Base-by-base conservation (phyloP, 768 basidiomycete genomes). In the Podaxis pistillaris region DNA sequence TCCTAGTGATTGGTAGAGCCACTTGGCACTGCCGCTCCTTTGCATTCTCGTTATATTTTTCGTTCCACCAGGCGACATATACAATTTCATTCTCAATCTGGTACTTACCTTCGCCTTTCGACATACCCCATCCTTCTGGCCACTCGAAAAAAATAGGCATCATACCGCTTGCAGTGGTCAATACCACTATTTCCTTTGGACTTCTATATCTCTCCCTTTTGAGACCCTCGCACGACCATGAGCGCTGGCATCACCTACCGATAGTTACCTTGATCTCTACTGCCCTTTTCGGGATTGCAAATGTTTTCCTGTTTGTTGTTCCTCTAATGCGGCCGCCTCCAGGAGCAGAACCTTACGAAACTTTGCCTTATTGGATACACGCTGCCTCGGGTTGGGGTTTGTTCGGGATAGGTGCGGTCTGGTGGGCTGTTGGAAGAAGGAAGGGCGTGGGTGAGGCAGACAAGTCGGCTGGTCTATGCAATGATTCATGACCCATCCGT, bases 51-150 rank as follows among this genome's bases (percentile, higher is more conserved):
- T 72, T 4, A 74, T 77, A 56, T 68, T 76, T 56, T 67, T 66
- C 24, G 68, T 75, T 0, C 86, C 87, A 0, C 77, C 85, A 0
- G 87, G 87, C 2, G 87, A 88, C 60, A 84, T 85, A 0, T 89
- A 86, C 69, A 78, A 79, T 53, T 85, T 89, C 69, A 75, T 83
- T 33, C 69, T 85, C 62, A 84, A 83, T 66, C 64, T 71, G 68
- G 84, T 83, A 63, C 52, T 83, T 69, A 2, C 50, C 4, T 38
- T 19, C 46, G 28, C 17, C 53, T n/a, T 36, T 38, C 15, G 19
- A 46, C 22, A n/a, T 44, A 28, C 28, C 28, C 28, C 28, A 44
- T 17, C 8, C 56, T 13, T 49, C 53, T 54, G 37, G 26, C n/a
- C 7, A 1, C 8, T 8, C 22, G 13, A 3, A 3, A 15, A 11